Evolutionary conservation across 768 basidiomycete species (phyloP).

Genomic region (Termitomyces eurrhizus): DNA sequence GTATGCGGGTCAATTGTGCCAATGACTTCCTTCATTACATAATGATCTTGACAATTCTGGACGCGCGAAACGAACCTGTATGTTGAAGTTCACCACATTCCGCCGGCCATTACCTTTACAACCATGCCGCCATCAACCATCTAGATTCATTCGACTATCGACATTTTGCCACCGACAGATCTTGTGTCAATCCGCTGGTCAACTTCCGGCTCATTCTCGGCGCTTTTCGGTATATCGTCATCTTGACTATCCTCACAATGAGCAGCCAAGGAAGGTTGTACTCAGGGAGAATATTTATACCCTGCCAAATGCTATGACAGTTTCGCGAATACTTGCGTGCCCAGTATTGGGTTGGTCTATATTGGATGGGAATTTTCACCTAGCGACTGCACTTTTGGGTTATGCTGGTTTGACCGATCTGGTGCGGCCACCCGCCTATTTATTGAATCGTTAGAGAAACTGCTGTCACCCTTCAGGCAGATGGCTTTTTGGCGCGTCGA

Average conservation of each 20-base stretch:
- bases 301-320: constrained; percentile 84
- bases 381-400: constrained; percentile 79
- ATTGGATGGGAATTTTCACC: constrained; percentile 69
- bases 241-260: constrained; percentile 11
- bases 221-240: constrained; percentile 16
- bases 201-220: constrained; percentile 13
- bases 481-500: constrained; percentile 85
- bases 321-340: constrained; percentile 84
- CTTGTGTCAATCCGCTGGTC: not conserved
- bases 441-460: constrained; percentile 10
- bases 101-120: constrained; percentile 7
- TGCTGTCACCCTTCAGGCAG: constrained; percentile 50
- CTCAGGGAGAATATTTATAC: constrained; percentile 90
- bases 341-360: constrained; percentile 92
- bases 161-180: constrained; percentile 1
- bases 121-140: constrained; percentile 6
- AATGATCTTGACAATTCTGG: constrained; percentile 1
- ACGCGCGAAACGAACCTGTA: constrained; percentile 1
- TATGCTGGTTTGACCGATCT: constrained; percentile 93
- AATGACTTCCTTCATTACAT: not conserved
- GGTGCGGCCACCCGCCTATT: constrained; percentile 45
- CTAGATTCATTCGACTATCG: not conserved
- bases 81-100: constrained; percentile 9
- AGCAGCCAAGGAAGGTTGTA: constrained; percentile 26
- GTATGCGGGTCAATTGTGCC: too few species aligned